Base-by-base conservation (phyloP, 805 yeast genomes). In the Candida arabinofermentans region DNA sequence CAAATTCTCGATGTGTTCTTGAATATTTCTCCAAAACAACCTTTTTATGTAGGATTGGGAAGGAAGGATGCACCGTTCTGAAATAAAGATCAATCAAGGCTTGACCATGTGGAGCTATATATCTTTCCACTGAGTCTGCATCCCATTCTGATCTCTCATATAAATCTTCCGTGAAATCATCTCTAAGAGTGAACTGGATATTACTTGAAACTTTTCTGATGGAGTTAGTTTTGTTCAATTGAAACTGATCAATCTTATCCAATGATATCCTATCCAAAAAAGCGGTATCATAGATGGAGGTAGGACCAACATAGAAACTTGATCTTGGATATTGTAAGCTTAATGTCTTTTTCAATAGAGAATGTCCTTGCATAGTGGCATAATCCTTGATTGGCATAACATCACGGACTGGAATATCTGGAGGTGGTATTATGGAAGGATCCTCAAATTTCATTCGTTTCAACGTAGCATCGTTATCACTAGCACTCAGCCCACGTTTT, bases 61-160 rank as follows among this genome's bases (percentile, higher is more conserved):
- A 87, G 3, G 87, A 81, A 0, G 97, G 97, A 56, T 91, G 98
- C 26, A 90, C 81, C 14, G 86, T 77, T 48, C 89, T 75, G 64
- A 89, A 89, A 56, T 88, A 89, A 12, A 88, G 71, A 50, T 86
- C 88, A 27, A 87, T 79, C 40, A 87, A 67, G 9, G 82, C 77
- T 48, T 82, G 85, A 2, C 98, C 98, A 62, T 88, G 89, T 0
- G 99, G 98, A n/a, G 91, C 83, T 16, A 91, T 86, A 37, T 86
- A 72, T 48, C 78, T 72, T 59, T 91, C 98, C 7, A 91, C 86
- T 21, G 81, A 75, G 57, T 91, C 96, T 8, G 86, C 84, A 47
- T 83, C 89, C 45, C 77, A 74, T 36, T 86, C 85, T 65, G 90
- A 81, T 32, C 75, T 71, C 47, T 77, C 75, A 50, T 81, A 82